Evolutionary conservation across 371 early-diverging fungal species (phyloP).

Genomic region (Mortierella sp.): DNA sequence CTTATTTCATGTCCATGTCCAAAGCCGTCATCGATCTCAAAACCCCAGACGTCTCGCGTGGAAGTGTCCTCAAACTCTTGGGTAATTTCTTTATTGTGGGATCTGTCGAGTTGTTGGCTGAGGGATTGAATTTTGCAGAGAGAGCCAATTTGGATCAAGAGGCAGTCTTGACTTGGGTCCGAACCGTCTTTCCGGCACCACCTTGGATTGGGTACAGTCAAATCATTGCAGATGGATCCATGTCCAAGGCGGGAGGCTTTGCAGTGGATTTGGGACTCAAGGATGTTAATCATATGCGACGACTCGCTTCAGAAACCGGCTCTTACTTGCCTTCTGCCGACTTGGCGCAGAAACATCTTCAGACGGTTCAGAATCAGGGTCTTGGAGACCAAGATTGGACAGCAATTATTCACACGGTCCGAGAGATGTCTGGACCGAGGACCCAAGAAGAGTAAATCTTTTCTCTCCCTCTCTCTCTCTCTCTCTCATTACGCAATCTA

Average conservation of each 20-base stretch:
- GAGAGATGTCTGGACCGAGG: background rate
- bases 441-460: background rate
- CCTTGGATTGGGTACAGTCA: conserved; percentile 29
- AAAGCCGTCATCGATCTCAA: background rate
- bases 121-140: conserved; percentile 73
- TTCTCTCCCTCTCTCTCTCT: background rate
- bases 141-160: conserved; percentile 64
- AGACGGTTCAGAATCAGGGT: no score
- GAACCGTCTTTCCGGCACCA: conserved; percentile 59
- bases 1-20: conserved; percentile 16
- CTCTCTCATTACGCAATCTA: background rate
- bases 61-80: conserved; percentile 65
- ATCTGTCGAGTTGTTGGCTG: conserved; percentile 67
- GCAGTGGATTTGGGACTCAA: conserved; percentile 58
- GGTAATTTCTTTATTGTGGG: conserved; percentile 72
- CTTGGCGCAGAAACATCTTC: background rate
- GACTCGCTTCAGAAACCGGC: background rate
- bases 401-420: background rate
- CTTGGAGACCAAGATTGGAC: background rate
- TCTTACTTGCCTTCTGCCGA: background rate
- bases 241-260: conserved; percentile 56
- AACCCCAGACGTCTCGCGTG: conserved; percentile 45
- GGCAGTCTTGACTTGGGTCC: conserved; percentile 63
- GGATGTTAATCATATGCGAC: conserved; percentile 43
- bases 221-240: conserved; percentile 52